Evolutionary conservation across 495 filamentous ascomycete species (phyloP).

Genomic region (Aspergillus indologenus): DNA sequence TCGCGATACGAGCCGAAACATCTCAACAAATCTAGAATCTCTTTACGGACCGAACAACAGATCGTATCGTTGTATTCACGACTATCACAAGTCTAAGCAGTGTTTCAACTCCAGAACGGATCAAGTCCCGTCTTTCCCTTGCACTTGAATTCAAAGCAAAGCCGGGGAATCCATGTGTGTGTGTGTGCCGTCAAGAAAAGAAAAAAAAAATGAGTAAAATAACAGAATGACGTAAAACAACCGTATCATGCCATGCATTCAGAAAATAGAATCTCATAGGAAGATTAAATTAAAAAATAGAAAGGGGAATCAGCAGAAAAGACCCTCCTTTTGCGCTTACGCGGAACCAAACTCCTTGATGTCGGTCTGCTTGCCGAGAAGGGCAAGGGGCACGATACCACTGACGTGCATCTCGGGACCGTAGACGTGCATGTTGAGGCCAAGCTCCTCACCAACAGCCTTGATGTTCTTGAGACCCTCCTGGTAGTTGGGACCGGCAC

Average conservation of each 20-base stretch:
- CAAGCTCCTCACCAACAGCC: conserved; percentile 86
- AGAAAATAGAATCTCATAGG: conserved; percentile 38
- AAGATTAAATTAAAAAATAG: conserved; percentile 30
- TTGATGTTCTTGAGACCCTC: conserved; percentile 99
- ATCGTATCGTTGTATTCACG: conserved; percentile 20
- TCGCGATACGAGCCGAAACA: neutral
- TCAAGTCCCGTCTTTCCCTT: conserved; percentile 13
- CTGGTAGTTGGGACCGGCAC: conserved; percentile 99
- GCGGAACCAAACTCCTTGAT: conserved; percentile 48
- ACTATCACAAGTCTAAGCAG: conserved; percentile 22
- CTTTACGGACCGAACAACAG: too few relatives aligned
- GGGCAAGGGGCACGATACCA: conserved; percentile 66
- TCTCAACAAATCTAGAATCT: too few relatives aligned
- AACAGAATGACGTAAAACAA: conserved; percentile 18
- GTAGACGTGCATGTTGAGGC: conserved; percentile 92
- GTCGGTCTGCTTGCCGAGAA: conserved; percentile 57
- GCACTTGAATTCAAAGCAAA: conserved; percentile 11
- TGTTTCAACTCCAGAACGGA: conserved; percentile 22
- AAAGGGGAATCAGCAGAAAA: conserved; percentile 24
- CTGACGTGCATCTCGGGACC: conserved; percentile 92
- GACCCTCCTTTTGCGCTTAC: conserved; percentile 31
- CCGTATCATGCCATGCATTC: conserved; percentile 50
- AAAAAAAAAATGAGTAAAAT: conserved; percentile 15
- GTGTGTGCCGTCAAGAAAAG: conserved; percentile 15
- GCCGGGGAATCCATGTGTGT: conserved; percentile 9